Base-by-base conservation (phyloP, 192 early-diverging fungal species). In the Podila horticola region DNA sequence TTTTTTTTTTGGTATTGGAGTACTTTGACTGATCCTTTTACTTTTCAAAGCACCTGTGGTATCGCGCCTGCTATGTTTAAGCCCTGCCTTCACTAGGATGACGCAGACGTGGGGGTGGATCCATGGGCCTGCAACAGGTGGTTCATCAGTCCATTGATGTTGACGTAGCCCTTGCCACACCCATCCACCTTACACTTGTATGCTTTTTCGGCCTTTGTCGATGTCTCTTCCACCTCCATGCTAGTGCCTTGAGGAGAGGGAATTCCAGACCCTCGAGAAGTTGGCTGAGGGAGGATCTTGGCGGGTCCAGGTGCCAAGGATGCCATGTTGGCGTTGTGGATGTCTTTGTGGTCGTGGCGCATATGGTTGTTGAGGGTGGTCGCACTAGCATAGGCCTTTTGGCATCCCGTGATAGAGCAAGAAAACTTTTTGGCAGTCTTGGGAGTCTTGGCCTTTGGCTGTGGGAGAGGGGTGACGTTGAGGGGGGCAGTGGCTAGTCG, bases 111-210 rank as follows among this genome's bases (percentile, higher is more conserved):
- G 6, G 75, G 75, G 15, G 75, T 79, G 10, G 75, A 79, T 67
- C 75, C 75, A 84, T 97, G 96, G 20, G 92, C 90, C 48, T 92
- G 88, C 65, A 89, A 84, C 4, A 94, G 84, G 61, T 95, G 93
- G 75, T 94, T 93, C 74, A 92, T 88, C 15, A 95, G 82, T n/a
- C 93, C 93, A 60, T 92, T 94, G 70, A 94, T 90, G 72, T 95
- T 95, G 70, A 90, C 93, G 75, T 95, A 95, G 13, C 82, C 82
- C 65, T 92, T 92, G 36, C 86, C 82, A 60, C 94, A 95, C 11
- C 87, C 90, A 4, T 84, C 63, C 72, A 91, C 89, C 1, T 85
- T 90, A 49, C 94, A 95, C 45, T 88, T 84, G 72, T 90, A 95
- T 11, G 94, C 92, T 58, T 86, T 93, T 13, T 95, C 92, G 2